Percentiles rank a stretch among this genome's conserved stretches.
Conservation (phyloP, 2,329 filamentous ascomycete genomes). For the Paecilomyces fulvus region DNA sequence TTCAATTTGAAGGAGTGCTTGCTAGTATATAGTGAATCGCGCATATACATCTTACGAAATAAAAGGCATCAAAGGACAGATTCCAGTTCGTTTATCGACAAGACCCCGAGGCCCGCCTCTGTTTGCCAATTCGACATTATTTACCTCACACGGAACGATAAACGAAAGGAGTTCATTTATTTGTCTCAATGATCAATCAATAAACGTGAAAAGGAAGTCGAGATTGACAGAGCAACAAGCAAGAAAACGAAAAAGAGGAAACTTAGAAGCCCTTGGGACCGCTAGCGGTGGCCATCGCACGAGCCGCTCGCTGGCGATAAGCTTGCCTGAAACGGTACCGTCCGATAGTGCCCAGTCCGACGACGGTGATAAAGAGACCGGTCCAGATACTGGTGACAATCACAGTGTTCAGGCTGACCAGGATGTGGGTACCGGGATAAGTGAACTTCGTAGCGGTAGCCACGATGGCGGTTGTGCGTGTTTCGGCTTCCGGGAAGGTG, state of each 20-base stretch:
- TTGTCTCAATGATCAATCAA: not conserved
- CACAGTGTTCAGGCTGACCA: slow-evolving; percentile 22
- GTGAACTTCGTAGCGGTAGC: slow-evolving; percentile 17
- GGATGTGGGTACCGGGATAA: slow-evolving; percentile 23
- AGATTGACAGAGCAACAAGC: not conserved
- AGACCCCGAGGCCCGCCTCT: not conserved
- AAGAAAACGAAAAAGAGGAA: not conserved
- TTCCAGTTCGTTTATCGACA: not conserved
- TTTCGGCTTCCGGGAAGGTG: slow-evolving; percentile 13
- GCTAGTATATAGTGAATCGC: not conserved
- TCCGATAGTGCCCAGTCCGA: slow-evolving; percentile 24
- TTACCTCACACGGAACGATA: not conserved
- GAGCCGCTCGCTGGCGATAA: slow-evolving; percentile 19
- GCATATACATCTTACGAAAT: not conserved
- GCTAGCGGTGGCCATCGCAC: not conserved
- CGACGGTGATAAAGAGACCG: slow-evolving; percentile 19
- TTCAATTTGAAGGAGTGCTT: not conserved
- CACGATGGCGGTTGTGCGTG: slow-evolving; percentile 14
- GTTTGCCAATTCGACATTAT: not conserved
- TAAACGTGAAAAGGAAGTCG: not conserved
- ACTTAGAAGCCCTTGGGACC: not conserved
- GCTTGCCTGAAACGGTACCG: slow-evolving; percentile 23
- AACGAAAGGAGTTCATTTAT: not conserved
- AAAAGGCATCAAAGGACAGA: not conserved
- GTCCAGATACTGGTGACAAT: slow-evolving; percentile 26